Evolutionary conservation across 2,329 filamentous ascomycete genomes (phyloP), one percentile per base, ranked within the genome.

Genomic region (Triangularia setosa): DNA sequence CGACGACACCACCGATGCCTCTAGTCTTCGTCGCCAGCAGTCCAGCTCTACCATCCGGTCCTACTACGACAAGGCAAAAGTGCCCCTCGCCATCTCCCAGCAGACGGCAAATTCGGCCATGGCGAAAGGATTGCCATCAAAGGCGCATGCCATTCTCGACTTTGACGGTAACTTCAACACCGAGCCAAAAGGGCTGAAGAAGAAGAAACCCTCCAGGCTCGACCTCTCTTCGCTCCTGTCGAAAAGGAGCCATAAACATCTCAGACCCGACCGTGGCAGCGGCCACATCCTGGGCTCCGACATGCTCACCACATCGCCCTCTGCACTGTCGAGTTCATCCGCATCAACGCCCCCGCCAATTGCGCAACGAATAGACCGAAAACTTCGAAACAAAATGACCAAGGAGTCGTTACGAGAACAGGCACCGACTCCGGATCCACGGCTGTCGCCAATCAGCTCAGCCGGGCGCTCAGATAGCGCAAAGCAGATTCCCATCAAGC

Each of bases 41-140:
- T 87, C 84, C 1, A 80, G 77, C 40, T 85, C 84, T 4, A 86
- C 84, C n/a, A 80, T 86, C 64, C 77, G 77, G 30, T 84, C 83
- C 0, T 84, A 81, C 73, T 87, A 87, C 72, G 84, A 87, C 73
- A 82, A 83, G 70, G 73, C 81, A 4, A 84, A 84, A 69, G 78
- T 83, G 57, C 83, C 84, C 11, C 77, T 86, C 4, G 78, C 82
- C n/a, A 81, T 85, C 65, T 85, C 84, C 0, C 84, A 86, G 69
- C 84, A 87, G 71, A 86, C 84, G 0, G 85, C 84, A 0, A 81
- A 79, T 53, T 85, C 84, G 1, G 81, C 83, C 65, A 86, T 87
- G 80, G 83, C 84, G 23, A 85, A 83, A 68, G 83, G 83, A 3
- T 72, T 81, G 4, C 82, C 83, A 0, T 71, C 76, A 54, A 85